Evolutionary conservation across 768 basidiomycete genomes (phyloP), one percentile per base, ranked within the genome.

Genomic region (Lentinus tigrinus): DNA sequence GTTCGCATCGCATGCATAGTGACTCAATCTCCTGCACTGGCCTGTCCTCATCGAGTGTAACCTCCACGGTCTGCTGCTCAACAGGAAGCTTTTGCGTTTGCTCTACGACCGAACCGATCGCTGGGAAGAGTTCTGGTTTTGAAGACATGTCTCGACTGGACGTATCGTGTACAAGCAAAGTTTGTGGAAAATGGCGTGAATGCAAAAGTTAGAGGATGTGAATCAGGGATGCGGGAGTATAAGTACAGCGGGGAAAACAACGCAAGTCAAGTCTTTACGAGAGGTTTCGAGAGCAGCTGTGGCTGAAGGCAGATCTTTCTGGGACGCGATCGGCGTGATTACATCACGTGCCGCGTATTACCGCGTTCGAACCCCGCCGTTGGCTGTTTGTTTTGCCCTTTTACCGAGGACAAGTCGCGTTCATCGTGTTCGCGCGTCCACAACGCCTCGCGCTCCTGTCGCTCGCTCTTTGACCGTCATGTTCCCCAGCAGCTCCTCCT

Each of bases 1-100:
- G 84, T 43, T 83, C 80, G 69, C 97, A 99, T 70, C 82, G 83
- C 93, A 98, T 96, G 75, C 97, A 98, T 26, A 98, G 75, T 13
- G 92, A 95, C 57, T 93, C 91, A 58, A 98, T 81, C 73, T 93
- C 88, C 64, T 95, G 83, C 10, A 95, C 81, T 0, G 85, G 85
- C 53, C 80, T 78, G 27, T 89, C 88, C 8, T 87, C 85, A 17
- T 78, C 78, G 23, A 61, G 68, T 17, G 62, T 53, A 9, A 54
- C 55, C 24, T 61, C 59, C 6, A 54, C 56, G 11, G 56, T 54
- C 17, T 59, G 54, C 17, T 60, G 56, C 38, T 49, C 43, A 4
- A 66, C 63, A 6, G 59, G 52, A 23, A 64, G 61, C 17, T 67
- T 60, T 14, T 64, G 64, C 1, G 71, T 64, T 46, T 66, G 59